phyloP scores from a whole-genome alignment of 306 rosid genomes.

The Fragaria vesca region DNA sequence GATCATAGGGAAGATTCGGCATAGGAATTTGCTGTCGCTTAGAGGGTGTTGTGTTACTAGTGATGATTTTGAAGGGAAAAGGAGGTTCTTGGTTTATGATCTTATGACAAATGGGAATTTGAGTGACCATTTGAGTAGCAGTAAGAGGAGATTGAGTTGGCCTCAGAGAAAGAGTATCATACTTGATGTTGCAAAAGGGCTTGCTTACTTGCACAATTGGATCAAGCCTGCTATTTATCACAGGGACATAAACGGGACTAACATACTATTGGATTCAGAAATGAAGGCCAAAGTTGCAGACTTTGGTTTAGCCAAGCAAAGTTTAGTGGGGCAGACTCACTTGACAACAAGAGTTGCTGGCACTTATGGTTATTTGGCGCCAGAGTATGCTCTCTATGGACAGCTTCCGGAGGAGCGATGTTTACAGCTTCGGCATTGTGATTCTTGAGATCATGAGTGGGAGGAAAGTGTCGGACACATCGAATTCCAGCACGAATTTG shows the following conservation, averaged over 20 bases:
- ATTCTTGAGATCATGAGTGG: constrained; percentile 81
- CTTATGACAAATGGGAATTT: constrained; percentile 69
- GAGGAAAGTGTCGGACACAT: constrained; percentile 60
- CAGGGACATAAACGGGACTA: constrained; percentile 67
- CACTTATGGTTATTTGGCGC: constrained; percentile 77
- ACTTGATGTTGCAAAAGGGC: constrained; percentile 80
- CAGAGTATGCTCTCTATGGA: constrained; percentile 79
- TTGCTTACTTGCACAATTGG: constrained; percentile 69
- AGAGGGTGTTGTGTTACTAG: constrained; percentile 72
- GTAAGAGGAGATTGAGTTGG: constrained; percentile 45
- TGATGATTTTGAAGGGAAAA: constrained; percentile 49
- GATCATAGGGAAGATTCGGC: constrained; percentile 74
- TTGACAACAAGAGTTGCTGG: constrained; percentile 84
- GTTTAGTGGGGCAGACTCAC: constrained; percentile 59
- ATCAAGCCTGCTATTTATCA: constrained; percentile 77
- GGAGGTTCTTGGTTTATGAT: constrained; percentile 71
- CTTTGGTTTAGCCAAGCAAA: constrained; percentile 71
- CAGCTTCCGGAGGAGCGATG: constrained; percentile 71
- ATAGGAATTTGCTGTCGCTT: constrained; percentile 68
- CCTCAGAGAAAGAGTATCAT: constrained; percentile 72
- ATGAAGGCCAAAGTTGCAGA: constrained; percentile 72
- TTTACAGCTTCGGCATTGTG: constrained; percentile 77
- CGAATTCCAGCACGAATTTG: constrained; percentile 34
- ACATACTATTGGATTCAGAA: constrained; percentile 62
- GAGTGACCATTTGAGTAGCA: constrained; percentile 45